A percentile compares a stretch with the other conserved stretches of the same genome.
Conservation (phyloP, 164 flowering plant species). For the Echeveria elegans region DNA sequence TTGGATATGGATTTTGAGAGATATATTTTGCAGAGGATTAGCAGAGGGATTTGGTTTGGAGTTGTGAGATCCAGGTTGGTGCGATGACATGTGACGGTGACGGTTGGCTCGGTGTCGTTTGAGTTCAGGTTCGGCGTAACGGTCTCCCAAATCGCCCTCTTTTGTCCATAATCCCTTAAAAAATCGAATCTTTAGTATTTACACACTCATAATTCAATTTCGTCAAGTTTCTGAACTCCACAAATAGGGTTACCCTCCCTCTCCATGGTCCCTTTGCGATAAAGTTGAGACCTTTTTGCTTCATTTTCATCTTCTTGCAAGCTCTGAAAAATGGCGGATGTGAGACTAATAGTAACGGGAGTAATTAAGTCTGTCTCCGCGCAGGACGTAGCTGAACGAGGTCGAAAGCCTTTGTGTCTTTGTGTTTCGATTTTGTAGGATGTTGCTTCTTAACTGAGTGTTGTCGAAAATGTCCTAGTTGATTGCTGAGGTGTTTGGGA, state of each 20-base stretch:
- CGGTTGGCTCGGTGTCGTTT: not conserved
- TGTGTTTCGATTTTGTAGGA: not conserved
- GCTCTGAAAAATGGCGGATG: slow-evolving; percentile 5
- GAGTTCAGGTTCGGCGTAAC: slow-evolving; percentile 1
- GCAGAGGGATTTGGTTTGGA: not conserved
- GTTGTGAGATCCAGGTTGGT: not conserved
- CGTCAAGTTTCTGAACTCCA: not conserved
- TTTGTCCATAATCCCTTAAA: not conserved
- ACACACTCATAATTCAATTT: not conserved
- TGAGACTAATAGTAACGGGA: not conserved
- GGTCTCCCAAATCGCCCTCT: not conserved
- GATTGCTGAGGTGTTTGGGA: slow-evolving; percentile 43
- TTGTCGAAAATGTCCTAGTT: slow-evolving; percentile 22
- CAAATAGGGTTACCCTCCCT: not conserved
- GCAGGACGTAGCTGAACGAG: not conserved
- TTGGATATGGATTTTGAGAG: not conserved
- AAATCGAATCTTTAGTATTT: not conserved
- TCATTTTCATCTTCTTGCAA: not conserved
- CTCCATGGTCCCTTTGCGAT: not conserved
- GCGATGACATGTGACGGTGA: no score
- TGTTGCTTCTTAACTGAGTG: not conserved
- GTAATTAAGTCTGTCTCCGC: not conserved
- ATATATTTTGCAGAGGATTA: not conserved
- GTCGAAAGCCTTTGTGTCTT: not conserved
- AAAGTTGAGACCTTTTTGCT: not conserved